Percentiles rank a stretch among this genome's conserved stretches.
Conservation (phyloP, 1,284 basidiomycete species). For the Malassezia vespertilionis region DNA sequence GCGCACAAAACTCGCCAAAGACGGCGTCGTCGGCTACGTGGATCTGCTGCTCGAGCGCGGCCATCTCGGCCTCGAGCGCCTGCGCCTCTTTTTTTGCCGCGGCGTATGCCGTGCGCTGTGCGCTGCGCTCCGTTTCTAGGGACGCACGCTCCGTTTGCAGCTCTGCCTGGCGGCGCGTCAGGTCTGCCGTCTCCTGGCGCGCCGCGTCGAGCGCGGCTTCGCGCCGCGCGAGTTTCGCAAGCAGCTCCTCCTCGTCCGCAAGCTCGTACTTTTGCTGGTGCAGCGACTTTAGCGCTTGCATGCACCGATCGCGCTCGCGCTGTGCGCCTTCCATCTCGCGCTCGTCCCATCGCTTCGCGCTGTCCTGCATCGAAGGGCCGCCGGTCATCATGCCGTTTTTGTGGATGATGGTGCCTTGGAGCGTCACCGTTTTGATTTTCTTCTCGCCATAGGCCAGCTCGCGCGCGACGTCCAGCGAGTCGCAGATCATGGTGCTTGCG, state of each 20-base stretch:
- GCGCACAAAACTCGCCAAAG: conserved; percentile 67
- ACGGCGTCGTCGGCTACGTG: conserved; percentile 63
- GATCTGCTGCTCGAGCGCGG: conserved; percentile 22
- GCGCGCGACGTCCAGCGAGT: conserved; percentile 80
- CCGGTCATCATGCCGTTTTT: conserved; percentile 96
- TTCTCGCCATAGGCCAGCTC: conserved; percentile 84
- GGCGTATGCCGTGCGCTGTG: conserved; percentile 8
- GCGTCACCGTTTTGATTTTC: conserved; percentile 92
- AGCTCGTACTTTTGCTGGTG: conserved; percentile 67
- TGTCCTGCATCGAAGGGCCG: conserved; percentile 62
- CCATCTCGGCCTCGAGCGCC: conserved; percentile 51
- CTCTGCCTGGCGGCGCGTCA: conserved; percentile 27
- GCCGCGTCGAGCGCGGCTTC: conserved; percentile 64
- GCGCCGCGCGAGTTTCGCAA: conserved; percentile 65
- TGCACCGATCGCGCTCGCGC: conserved; percentile 56
- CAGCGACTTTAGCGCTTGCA: conserved; percentile 70
- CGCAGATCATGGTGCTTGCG: conserved; percentile 86
- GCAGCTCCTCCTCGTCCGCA: conserved; percentile 68
- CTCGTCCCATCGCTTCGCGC: conserved; percentile 62
- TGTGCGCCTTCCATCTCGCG: conserved; percentile 79
- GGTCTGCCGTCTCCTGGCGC: conserved; percentile 61
- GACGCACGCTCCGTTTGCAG: conserved; percentile 29
- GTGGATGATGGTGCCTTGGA: conserved; percentile 94
- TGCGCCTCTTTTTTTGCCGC: conserved; percentile 47
- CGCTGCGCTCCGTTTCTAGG: conserved; percentile 23